Percentiles rank a stretch among this genome's conserved stretches.
Conservation (phyloP, 108 stramenopile genomes). For the Nitzschia putrida region DNA sequence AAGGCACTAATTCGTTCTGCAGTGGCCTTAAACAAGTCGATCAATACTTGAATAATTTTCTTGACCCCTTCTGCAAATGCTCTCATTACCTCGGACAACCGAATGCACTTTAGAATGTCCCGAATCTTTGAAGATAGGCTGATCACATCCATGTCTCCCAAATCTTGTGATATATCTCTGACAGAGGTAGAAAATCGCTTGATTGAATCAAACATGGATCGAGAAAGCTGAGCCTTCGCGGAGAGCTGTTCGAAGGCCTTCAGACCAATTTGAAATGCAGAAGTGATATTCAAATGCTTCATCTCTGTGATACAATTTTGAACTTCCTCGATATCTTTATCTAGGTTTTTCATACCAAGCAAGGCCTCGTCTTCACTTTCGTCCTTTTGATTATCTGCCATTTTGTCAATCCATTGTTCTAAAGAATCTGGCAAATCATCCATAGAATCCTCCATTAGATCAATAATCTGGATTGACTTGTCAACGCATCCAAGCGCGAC, state of each 20-base stretch:
- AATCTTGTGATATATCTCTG: constrained; percentile 37
- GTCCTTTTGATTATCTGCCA: constrained; percentile 22
- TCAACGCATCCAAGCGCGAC: constrained; percentile 42
- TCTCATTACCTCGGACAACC: constrained; percentile 23
- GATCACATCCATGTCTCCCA: constrained; percentile 30
- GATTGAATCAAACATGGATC: constrained; percentile 40
- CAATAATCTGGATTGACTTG: constrained; percentile 48
- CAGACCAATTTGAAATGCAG: constrained; percentile 46
- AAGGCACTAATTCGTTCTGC: constrained; percentile 44
- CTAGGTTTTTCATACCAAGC: constrained; percentile 22
- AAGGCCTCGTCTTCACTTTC: constrained; percentile 38
- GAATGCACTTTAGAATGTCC: constrained; percentile 42
- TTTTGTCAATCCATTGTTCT: constrained; percentile 43
- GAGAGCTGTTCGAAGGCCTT: constrained; percentile 47
- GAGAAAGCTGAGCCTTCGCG: constrained; percentile 37
- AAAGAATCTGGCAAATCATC: constrained; percentile 45
- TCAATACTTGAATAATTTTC: constrained; percentile 41
- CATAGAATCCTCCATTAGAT: constrained; percentile 45
- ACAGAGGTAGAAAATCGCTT: constrained; percentile 39
- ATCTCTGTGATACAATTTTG: constrained; percentile 45
- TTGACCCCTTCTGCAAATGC: constrained; percentile 41
- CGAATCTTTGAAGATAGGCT: constrained; percentile 30
- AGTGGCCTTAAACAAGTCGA: constrained; percentile 41
- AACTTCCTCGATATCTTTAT: constrained; percentile 45
- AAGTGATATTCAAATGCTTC: constrained; percentile 41